Evolutionary conservation across 1,139 yeast species (phyloP), one percentile per base, ranked within the genome.

Genomic region (Debaryomyces fabryi): DNA sequence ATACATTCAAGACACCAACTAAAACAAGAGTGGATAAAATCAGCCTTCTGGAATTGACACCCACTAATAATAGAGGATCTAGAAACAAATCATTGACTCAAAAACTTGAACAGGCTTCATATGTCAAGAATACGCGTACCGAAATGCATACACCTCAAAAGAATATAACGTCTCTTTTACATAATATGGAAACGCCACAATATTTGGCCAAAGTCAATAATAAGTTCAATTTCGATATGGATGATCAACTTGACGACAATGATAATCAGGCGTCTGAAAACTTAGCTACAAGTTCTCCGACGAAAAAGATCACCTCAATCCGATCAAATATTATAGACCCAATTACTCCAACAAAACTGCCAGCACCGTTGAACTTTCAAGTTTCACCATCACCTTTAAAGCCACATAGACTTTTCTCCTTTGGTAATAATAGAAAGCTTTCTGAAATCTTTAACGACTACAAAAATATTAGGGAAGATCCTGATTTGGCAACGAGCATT

Each of bases 381-480:
- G 68, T 72, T 1, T 74, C 80, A 0, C 81, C 81, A 0, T 75
- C 81, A 1, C 81, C 81, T 0, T 57, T 76, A 23, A 74, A 73
- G 47, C 60, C 76, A 0, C 73, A 68, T 47, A 54, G 79, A 29
- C 61, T 69, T 55, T 50, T 76, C 57, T 50, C 74, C 52, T 42
- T 42, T 20, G 46, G 49, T 6, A 42, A 36, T 18, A 40, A 40
- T 15, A 60, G 62, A 59, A 58, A 66, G 12, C 55, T 78, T 25
- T 62, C 75, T 3, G 71, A 68, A n/a, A 64, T 78, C 16, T 68
- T 72, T 42, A 65, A 67, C 30, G 80, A 74, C 42, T 64, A 71
- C 15, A 58, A 65, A 23, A 65, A 59, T 37, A 59, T 68, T 15
- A 51, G 49, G 43, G 58, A 55, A n/a, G 52, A 46, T 10, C 53